Conservation (phyloP, 2,329 filamentous ascomycete genomes). For the Fusarium duplospermum region DNA sequence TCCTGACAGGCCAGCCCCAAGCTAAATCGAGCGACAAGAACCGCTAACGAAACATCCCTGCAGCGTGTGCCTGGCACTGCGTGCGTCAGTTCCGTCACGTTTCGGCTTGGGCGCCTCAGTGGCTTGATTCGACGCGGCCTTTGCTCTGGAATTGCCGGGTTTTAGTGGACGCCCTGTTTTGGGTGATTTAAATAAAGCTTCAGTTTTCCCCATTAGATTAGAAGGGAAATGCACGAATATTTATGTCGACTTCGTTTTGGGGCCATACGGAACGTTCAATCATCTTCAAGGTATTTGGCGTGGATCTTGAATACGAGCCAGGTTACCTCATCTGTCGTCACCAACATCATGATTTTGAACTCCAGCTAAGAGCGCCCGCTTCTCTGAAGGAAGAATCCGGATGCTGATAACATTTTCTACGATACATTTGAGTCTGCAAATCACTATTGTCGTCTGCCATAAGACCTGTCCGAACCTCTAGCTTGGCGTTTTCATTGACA, state of each 20-base stretch:
- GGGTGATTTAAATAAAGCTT: slow-evolving; percentile 4
- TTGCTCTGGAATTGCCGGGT: slow-evolving; percentile 3
- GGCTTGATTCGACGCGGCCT: slow-evolving; percentile 30
- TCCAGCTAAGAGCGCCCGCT: not conserved
- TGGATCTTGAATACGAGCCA: not conserved
- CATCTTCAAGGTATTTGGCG: not conserved
- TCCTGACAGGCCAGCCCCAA: slow-evolving; percentile 9
- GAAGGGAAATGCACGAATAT: not conserved
- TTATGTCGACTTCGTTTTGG: not conserved
- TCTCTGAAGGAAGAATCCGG: not conserved
- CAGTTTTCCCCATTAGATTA: no score
- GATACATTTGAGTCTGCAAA: not conserved
- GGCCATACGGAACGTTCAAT: not conserved
- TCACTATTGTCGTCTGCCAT: not conserved
- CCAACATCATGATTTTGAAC: not conserved
- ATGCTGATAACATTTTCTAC: not conserved
- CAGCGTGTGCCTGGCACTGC: not conserved
- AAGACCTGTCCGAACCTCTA: not conserved
- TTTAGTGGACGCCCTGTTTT: slow-evolving; percentile 13
- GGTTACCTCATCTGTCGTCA: not conserved
- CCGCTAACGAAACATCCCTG: not conserved
- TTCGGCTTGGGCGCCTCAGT: slow-evolving; percentile 33
- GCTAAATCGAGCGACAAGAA: slow-evolving; percentile 2
- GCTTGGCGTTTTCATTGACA: not conserved
- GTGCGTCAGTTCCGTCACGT: not conserved